Evolutionary conservation across 148 eudicot genomes (phyloP), one percentile per base, ranked within the genome.

Genomic region (Vaccinium macrocarpon): DNA sequence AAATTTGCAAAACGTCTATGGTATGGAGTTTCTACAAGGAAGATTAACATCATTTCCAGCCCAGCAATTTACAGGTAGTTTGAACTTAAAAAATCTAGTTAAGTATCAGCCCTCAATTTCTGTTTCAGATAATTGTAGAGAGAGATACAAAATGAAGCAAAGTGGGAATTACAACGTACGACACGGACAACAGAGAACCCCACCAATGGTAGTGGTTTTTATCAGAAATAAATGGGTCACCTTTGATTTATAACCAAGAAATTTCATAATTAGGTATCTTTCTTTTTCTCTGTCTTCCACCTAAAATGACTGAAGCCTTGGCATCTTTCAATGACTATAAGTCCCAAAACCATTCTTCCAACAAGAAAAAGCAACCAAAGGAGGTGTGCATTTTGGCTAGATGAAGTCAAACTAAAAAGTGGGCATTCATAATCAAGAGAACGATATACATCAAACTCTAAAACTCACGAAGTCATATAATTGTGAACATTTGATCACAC

Each of bases 61-160:
- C 85, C 93, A 92, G 71, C 86, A 91, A 87, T 90, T 89, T 88
- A 86, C 95, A 94, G 98, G 98, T 95, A 89, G 25, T 83, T 55
- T 79, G 78, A 72, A 75, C n/a, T 7, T 55, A n/a, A n/a, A 48
- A 79, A 1, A 15, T 27, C 18, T 70, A 21, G 68, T 48, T 21
- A 23, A 32, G 27, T 55, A 14, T 77, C 70, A 53, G 18, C 11
- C 6, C 50, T 62, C 64, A 50, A 23, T 52, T 53, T 18, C 55
- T 32, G 52, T 83, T 72, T 79, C 10, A 38, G 23, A 84, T 81
- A 57, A 74, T 55, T 52, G 50, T 52, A 79, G 29, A 32, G 51
- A 61, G 29, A 51, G 52, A 38, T 38, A 48, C 32, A 84, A 19
- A n/a, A 12, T 68, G 82, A 84, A 66, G 52, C 29, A 75, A 62